Evolutionary conservation across 2,329 filamentous ascomycete genomes (phyloP), one percentile per base, ranked within the genome.

Genomic region (Nemania sp.): DNA sequence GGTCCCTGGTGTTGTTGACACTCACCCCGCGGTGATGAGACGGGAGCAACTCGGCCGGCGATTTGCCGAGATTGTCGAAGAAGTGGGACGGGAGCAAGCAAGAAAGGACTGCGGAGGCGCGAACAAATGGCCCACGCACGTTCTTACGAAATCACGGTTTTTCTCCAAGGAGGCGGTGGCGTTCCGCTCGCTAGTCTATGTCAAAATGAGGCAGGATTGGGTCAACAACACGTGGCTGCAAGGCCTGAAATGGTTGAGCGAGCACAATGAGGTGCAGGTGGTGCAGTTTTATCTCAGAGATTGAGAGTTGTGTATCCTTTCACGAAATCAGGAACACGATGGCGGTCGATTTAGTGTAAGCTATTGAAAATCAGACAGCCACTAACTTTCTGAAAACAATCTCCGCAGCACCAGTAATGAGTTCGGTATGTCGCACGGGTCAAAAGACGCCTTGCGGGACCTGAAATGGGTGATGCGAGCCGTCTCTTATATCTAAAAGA

Each of bases 161-260:
- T 45, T 45, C 41, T 45, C 41, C 41, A 45, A 45, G 41, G 41
- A 45, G 41, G 41, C 41, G 41, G 18, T 45, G 41, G 41, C 41
- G 41, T 45, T 45, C 41, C 41, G 18, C 41, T 45, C 41, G 15
- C 41, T 45, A 7, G 15, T 45, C 41, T 45, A 45, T 18, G 41
- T 45, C 41, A 45, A 45, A 45, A 45, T 20, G 41, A 45, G 41
- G 15, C 18, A 45, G 41, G 41, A 45, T 20, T 45, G 15, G 13
- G 41, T 45, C 41, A 45, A 45, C 15, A 45, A 5, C 41, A 45
- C 15, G 41, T 45, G 41, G 41, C 18, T 45, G 18, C 41, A 45
- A 45, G 41, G 41, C n/a, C 41, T 45, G 41, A 45, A 45, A 45
- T 45, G 41, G 41, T 45, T 45, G 41, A 20, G 41, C 18, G 41